Evolutionary conservation across 2,329 filamentous ascomycete species (phyloP).

Genomic region (Arachnopeziza araneosa): DNA sequence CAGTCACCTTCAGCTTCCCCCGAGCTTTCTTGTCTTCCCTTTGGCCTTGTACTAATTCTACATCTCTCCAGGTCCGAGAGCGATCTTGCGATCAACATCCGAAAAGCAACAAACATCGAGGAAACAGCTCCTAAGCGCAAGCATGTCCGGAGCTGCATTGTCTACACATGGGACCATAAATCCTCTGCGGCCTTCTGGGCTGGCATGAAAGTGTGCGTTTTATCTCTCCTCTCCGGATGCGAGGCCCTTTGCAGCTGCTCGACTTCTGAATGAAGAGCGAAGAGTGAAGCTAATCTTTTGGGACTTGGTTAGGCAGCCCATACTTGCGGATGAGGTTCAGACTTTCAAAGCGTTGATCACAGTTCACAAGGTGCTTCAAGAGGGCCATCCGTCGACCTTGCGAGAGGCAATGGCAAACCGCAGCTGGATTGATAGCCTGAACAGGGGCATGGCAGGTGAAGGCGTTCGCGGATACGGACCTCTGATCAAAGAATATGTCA

Average conservation of each 20-base stretch:
- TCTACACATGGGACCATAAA: constrained; percentile 99
- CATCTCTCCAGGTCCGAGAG: constrained; percentile 51
- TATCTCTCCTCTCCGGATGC: background rate
- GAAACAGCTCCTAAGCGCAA: constrained; percentile 71
- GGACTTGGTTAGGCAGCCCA: constrained; percentile 67
- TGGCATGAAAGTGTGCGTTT: constrained; percentile 90
- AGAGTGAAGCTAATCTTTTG: background rate
- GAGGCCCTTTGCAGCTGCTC: no score
- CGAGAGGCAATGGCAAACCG: constrained; percentile 85
- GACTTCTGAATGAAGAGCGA: no score
- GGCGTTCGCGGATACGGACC: constrained; percentile 86
- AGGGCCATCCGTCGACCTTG: constrained; percentile 84
- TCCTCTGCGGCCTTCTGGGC: constrained; percentile 93
- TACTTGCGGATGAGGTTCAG: constrained; percentile 95
- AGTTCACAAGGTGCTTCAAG: constrained; percentile 94
- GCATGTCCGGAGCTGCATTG: constrained; percentile 96
- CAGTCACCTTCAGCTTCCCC: constrained; percentile 10
- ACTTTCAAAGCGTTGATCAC: constrained; percentile 98
- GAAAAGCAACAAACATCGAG: constrained; percentile 63
- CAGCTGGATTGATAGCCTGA: constrained; percentile 88
- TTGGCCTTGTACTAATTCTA: constrained; percentile 8
- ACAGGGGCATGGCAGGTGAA: constrained; percentile 74
- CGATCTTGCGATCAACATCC: constrained; percentile 64
- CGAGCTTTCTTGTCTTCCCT: background rate
- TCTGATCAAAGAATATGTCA: constrained; percentile 94